These are phyloP conservation scores for Galeopsis tetrahit DNA, from an alignment of 257 asterid species.

Conservation along the genomic window DNA sequence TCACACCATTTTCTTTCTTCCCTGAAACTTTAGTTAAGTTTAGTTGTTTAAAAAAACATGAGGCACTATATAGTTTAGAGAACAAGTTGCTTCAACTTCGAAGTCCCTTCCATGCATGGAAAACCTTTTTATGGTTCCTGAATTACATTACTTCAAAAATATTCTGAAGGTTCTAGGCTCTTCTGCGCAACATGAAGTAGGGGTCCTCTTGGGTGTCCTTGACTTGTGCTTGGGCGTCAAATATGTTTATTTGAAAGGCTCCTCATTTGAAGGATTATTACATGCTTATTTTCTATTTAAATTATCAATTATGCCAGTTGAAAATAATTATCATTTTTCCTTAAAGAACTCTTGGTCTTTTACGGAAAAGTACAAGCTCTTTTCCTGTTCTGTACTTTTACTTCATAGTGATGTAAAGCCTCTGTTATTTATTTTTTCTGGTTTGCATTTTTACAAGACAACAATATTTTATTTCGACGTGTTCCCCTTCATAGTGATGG, in stretches of 20 bases:
- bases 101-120: neutral
- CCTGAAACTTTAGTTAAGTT: neutral
- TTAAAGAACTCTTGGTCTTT: slow-evolving; percentile 2
- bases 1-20: neutral
- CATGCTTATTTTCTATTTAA: neutral
- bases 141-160: neutral
- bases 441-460: neutral
- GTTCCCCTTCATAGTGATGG: neutral
- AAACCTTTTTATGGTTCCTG: too few relatives aligned
- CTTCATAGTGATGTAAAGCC: neutral
- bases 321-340: neutral
- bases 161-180: neutral
- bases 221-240: neutral
- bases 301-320: neutral
- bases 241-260: neutral
- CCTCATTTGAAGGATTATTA: neutral
- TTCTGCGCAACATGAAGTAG: neutral
- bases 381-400: neutral
- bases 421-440: neutral
- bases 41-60: neutral
- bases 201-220: neutral
- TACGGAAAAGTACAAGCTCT: neutral
- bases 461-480: neutral
- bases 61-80: neutral
- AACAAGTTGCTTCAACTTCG: neutral